phyloP scores from a whole-genome alignment of 768 basidiomycete species.

The Asterophora parasitica region DNA sequence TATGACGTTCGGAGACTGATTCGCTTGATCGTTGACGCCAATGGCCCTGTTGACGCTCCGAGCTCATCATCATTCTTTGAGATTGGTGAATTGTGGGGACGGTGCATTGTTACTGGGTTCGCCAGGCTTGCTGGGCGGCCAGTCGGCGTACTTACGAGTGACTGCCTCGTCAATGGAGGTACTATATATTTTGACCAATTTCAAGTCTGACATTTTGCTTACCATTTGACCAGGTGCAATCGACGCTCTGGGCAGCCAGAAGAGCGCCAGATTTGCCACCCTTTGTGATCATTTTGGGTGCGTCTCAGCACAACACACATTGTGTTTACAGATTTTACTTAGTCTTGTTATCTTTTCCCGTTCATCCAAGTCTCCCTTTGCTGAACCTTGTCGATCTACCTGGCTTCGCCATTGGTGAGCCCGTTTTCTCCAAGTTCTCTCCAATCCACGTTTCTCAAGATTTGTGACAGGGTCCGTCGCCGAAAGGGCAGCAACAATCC shows the following conservation, averaged over 20 bases:
- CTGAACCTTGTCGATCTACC: constrained; percentile 38
- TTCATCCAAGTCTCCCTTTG: constrained; percentile 26
- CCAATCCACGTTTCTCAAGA: neutral
- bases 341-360: neutral
- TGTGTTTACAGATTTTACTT: too few relatives aligned
- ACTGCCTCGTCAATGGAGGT: constrained; percentile 36
- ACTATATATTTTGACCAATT: neutral
- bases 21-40: constrained; percentile 28
- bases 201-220: neutral
- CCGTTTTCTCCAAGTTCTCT: neutral
- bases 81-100: constrained; percentile 34
- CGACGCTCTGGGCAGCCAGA: constrained; percentile 35
- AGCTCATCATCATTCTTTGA: constrained; percentile 28
- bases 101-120: constrained; percentile 34
- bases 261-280: constrained; percentile 31
- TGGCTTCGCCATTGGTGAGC: constrained; percentile 33
- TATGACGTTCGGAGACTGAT: constrained; percentile 34
- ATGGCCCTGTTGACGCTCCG: constrained; percentile 10
- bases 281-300: constrained; percentile 40
- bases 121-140: constrained; percentile 32
- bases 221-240: constrained; percentile 27
- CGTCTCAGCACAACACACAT: neutral
- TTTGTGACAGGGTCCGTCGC: constrained; percentile 17
- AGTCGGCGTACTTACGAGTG: constrained; percentile 33
- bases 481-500: constrained; percentile 34